Conservation (phyloP, 805 yeast genomes). For the Starmera quercuum region DNA sequence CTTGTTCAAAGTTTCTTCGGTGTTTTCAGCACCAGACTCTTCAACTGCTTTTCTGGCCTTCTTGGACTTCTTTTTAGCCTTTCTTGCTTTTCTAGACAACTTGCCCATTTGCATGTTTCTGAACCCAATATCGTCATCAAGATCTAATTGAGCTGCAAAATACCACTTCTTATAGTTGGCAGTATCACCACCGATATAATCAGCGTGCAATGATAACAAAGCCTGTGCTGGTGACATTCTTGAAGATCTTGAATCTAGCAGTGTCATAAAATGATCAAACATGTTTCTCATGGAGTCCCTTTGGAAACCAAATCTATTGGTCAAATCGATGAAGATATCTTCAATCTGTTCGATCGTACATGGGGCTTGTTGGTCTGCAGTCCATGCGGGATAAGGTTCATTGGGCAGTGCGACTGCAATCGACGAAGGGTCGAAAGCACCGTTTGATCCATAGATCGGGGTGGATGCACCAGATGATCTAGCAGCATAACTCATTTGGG, state of each 20-base stretch:
- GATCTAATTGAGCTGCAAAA: constrained; percentile 81
- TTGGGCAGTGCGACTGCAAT: constrained; percentile 66
- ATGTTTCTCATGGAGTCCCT: constrained; percentile 90
- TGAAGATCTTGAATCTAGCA: constrained; percentile 76
- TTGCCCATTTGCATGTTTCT: constrained; percentile 76
- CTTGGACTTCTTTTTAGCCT: constrained; percentile 74
- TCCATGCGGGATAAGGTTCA: constrained; percentile 99
- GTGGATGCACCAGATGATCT: constrained; percentile 92
- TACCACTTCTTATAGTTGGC: constrained; percentile 86
- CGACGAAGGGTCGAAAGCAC: constrained; percentile 49
- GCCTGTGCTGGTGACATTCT: constrained; percentile 91
- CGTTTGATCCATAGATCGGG: constrained; percentile 74
- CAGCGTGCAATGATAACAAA: constrained; percentile 73
- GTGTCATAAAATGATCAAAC: constrained; percentile 82
- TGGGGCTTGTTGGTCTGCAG: constrained; percentile 90
- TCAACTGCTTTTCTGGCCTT: constrained; percentile 65
- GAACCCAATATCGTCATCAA: constrained; percentile 79
- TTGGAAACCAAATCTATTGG: constrained; percentile 84
- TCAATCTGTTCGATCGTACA: constrained; percentile 79
- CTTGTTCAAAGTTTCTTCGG: constrained; percentile 51
- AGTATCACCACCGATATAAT: constrained; percentile 81
- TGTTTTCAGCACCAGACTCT: constrained; percentile 54
- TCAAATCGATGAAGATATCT: constrained; percentile 75
- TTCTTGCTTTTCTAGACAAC: constrained; percentile 70
- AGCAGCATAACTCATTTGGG: constrained; percentile 82